Percentiles rank a stretch among this genome's conserved stretches.
Conservation (phyloP, 2,329 filamentous ascomycete species). For the Penicillium verrucosum region DNA sequence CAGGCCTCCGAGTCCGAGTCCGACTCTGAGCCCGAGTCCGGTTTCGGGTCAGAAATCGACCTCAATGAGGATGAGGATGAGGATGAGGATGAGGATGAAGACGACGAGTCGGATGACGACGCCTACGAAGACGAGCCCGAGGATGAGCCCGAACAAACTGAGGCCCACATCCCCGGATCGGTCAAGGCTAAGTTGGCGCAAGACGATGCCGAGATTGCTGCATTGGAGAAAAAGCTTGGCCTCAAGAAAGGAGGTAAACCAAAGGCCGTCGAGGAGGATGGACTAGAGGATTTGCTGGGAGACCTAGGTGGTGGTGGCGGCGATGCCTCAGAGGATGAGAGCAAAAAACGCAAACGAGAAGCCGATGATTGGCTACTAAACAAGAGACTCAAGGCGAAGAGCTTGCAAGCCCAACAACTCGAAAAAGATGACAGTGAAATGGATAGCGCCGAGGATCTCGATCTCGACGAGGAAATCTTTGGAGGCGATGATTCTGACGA, state of each 20-base stretch:
- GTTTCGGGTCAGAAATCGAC: background rate
- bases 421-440: conserved; percentile 16
- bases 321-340: conserved; percentile 51
- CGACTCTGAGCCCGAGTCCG: background rate
- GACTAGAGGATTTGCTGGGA: conserved; percentile 72
- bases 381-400: conserved; percentile 55
- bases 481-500: conserved; percentile 27
- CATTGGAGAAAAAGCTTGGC: conserved; percentile 82
- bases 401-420: conserved; percentile 16
- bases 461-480: conserved; percentile 24
- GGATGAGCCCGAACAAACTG: conserved; percentile 10
- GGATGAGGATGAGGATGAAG: conserved; percentile 25
- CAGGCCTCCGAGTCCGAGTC: conserved; percentile 24
- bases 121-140: conserved; percentile 10
- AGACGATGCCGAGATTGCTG: conserved; percentile 85
- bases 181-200: conserved; percentile 66
- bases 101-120: conserved; percentile 29
- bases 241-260: conserved; percentile 72
- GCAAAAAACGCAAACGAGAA: conserved; percentile 59
- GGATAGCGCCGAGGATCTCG: conserved; percentile 6
- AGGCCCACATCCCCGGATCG: conserved; percentile 30
- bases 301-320: conserved; percentile 59
- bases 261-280: conserved; percentile 75
- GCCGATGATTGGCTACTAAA: conserved; percentile 58
- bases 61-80: conserved; percentile 18